phyloP scores from a whole-genome alignment of 2,329 filamentous ascomycete genomes.

The Colletotrichum acutatum region DNA sequence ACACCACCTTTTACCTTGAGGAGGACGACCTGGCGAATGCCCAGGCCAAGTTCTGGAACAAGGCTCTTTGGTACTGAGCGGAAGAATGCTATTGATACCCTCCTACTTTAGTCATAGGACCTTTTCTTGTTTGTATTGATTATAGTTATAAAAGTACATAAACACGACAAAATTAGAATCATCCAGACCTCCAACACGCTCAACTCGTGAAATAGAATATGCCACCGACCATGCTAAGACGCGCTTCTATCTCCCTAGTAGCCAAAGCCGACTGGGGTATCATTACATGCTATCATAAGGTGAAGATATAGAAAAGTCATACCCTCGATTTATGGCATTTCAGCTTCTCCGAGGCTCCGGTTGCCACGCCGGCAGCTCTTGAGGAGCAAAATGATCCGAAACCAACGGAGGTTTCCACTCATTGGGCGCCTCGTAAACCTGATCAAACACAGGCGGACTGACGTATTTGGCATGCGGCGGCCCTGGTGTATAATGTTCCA shows the following conservation, averaged over 20 bases:
- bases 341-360: not conserved
- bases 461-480: not conserved
- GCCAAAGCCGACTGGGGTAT: not conserved
- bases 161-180: not conserved
- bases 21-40: constrained; percentile 15
- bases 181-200: not conserved
- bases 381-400: not conserved
- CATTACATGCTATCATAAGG: not conserved
- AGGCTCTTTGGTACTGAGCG: constrained; percentile 10
- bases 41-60: constrained; percentile 18
- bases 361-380: not conserved
- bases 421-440: not conserved
- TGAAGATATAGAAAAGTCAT: not conserved
- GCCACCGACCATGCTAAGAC: not conserved
- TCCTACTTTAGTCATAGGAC: not conserved
- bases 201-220: not conserved
- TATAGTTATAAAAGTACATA: not conserved
- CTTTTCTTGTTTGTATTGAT: not conserved
- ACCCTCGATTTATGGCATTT: not conserved
- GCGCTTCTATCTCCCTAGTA: not conserved
- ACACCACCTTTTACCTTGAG: constrained; percentile 13
- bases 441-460: not conserved
- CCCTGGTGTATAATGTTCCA: not conserved
- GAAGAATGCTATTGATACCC: not conserved
- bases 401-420: not conserved